Evolutionary conservation across 306 rosid species (phyloP).

Genomic region (Castanea crenata): DNA sequence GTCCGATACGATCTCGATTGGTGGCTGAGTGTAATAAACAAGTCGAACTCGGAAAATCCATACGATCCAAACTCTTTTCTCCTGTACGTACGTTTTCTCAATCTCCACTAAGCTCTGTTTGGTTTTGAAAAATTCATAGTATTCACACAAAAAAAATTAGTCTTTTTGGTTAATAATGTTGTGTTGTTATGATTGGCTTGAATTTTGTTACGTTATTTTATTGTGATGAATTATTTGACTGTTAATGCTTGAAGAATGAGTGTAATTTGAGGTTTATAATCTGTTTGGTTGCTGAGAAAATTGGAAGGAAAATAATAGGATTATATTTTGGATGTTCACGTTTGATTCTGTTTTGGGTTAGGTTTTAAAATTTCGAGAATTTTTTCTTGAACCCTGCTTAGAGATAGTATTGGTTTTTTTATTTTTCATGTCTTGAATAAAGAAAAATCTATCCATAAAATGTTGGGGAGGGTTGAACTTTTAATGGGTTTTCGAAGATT

Average conservation of each 20-base stretch:
- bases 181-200: not conserved
- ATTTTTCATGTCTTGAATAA: not conserved
- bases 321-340: not conserved
- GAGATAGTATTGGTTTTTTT: not conserved
- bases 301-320: not conserved
- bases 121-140: too few species aligned
- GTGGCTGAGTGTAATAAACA: too few species aligned
- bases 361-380: not conserved
- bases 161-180: not conserved
- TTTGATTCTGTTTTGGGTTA: not conserved
- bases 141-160: too few species aligned
- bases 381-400: not conserved
- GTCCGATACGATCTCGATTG: too few species aligned
- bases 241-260: not conserved
- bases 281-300: conserved; percentile 12
- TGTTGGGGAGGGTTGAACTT: not conserved
- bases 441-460: not conserved
- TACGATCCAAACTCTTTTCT: too few species aligned
- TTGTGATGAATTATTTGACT: not conserved
- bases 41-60: too few species aligned
- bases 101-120: too few species aligned
- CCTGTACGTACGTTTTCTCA: too few species aligned
- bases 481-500: not conserved
- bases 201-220: not conserved
- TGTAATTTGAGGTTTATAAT: not conserved